Conservation (phyloP, 805 yeast genomes). For the Zygoascus flipseniorum region DNA sequence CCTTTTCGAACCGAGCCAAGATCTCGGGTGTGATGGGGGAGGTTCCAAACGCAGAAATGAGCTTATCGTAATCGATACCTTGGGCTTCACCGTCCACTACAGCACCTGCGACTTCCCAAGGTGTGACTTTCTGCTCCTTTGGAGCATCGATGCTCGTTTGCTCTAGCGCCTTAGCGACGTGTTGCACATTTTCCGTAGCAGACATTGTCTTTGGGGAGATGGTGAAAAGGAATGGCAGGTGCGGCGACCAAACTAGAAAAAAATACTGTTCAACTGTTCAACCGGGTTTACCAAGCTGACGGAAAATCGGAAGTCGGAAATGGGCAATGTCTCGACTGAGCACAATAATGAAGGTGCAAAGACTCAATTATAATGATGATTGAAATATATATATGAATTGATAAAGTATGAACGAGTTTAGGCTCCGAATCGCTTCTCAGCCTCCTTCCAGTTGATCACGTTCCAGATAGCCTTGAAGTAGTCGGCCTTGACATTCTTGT, state of each 20-base stretch:
- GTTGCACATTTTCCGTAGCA: not conserved
- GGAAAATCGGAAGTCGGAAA: no score
- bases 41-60: conserved; percentile 84
- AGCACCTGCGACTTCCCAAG: conserved; percentile 99
- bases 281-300: no score
- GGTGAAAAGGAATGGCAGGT: not conserved
- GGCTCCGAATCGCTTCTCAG: conserved; percentile 48
- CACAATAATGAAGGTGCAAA: no score
- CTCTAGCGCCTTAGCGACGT: conserved; percentile 16
- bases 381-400: not conserved
- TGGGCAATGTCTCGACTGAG: no score
- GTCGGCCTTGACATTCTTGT: conserved; percentile 83
- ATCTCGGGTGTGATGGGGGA: conserved; percentile 60
- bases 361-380: no score
- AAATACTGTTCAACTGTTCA: no score
- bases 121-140: conserved; percentile 58
- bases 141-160: conserved; percentile 6
- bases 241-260: not conserved
- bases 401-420: not conserved
- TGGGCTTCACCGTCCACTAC: conserved; percentile 90
- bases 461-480: conserved; percentile 93
- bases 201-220: not conserved
- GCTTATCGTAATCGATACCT: conserved; percentile 84
- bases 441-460: conserved; percentile 90
- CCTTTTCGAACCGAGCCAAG: conserved; percentile 60